Evolutionary conservation across 1,284 basidiomycete genomes (phyloP).

Genomic region (Irpex lacteus): DNA sequence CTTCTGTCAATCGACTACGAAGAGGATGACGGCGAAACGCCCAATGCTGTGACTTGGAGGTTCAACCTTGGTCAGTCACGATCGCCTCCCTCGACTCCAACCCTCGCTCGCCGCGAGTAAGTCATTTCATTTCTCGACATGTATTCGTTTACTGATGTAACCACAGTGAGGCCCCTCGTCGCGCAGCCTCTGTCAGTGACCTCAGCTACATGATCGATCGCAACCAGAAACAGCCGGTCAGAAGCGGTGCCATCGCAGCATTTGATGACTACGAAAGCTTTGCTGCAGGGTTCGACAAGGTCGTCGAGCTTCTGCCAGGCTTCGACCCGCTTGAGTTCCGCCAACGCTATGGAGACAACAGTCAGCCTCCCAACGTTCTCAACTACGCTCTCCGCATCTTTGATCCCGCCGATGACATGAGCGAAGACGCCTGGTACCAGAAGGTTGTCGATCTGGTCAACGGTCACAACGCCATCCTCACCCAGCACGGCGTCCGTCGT

Average conservation of each 20-base stretch:
- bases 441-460: constrained; percentile 78
- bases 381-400: constrained; percentile 91
- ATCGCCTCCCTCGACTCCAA: constrained; percentile 83
- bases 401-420: constrained; percentile 70
- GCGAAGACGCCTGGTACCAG: constrained; percentile 79
- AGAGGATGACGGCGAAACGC: constrained; percentile 81
- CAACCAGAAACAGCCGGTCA: constrained; percentile 82
- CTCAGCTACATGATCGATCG: constrained; percentile 86
- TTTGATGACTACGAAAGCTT: constrained; percentile 79
- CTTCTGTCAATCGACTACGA: constrained; percentile 93
- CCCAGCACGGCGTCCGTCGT: constrained; percentile 83
- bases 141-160: constrained; percentile 11
- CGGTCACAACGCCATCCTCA: constrained; percentile 61
- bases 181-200: constrained; percentile 88
- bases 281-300: constrained; percentile 70
- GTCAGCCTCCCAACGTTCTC: constrained; percentile 86
- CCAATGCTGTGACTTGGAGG: constrained; percentile 85
- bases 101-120: constrained; percentile 58
- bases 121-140: constrained; percentile 25
- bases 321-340: constrained; percentile 73
- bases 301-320: constrained; percentile 63
- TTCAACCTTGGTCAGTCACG: constrained; percentile 89
- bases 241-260: constrained; percentile 87
- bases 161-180: constrained; percentile 40
- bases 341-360: constrained; percentile 72